These are phyloP conservation scores for Echinosophora koreensis DNA, from an alignment of 306 rosid genomes.

Conservation along the genomic window DNA sequence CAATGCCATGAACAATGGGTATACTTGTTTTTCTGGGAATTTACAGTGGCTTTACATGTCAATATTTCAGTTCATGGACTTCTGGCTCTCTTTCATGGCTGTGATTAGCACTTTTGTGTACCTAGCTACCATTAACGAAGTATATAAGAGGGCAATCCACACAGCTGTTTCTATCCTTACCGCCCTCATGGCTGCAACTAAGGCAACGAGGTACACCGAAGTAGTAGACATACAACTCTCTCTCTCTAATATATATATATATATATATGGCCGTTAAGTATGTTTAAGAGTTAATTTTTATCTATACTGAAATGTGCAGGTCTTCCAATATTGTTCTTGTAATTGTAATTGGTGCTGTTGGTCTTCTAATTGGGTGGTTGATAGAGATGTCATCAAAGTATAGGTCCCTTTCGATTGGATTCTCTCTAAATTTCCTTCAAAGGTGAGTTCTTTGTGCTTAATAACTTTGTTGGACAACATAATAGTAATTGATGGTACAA, in stretches of 20 bases:
- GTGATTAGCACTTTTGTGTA: slow-evolving; percentile 88
- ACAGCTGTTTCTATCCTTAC: slow-evolving; percentile 84
- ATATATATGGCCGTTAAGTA: not conserved
- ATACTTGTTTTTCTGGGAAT: slow-evolving; percentile 21
- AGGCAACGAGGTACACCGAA: slow-evolving; percentile 79
- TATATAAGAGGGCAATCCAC: slow-evolving; percentile 79
- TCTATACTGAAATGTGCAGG: slow-evolving; percentile 35
- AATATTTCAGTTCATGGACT: slow-evolving; percentile 91
- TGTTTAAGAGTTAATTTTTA: not conserved
- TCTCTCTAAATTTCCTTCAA: slow-evolving; percentile 44
- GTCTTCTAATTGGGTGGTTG: slow-evolving; percentile 65
- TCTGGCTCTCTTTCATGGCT: slow-evolving; percentile 99
- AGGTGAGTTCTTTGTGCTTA: slow-evolving; percentile 41
- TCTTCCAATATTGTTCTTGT: slow-evolving; percentile 48
- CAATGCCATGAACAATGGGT: not conserved
- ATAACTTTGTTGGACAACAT: slow-evolving; percentile 27
- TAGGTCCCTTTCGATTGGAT: slow-evolving; percentile 52
- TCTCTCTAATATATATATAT: too few relatives aligned
- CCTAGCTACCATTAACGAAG: slow-evolving; percentile 80
- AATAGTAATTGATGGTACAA: not conserved
- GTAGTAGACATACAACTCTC: too few relatives aligned
- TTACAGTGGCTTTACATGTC: slow-evolving; percentile 33
- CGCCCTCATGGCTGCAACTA: slow-evolving; percentile 85
- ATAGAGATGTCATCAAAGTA: slow-evolving; percentile 55
- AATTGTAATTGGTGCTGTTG: slow-evolving; percentile 52